Base-by-base conservation (phyloP, 768 basidiomycete genomes). In the Cystofilobasidium capitatum region DNA sequence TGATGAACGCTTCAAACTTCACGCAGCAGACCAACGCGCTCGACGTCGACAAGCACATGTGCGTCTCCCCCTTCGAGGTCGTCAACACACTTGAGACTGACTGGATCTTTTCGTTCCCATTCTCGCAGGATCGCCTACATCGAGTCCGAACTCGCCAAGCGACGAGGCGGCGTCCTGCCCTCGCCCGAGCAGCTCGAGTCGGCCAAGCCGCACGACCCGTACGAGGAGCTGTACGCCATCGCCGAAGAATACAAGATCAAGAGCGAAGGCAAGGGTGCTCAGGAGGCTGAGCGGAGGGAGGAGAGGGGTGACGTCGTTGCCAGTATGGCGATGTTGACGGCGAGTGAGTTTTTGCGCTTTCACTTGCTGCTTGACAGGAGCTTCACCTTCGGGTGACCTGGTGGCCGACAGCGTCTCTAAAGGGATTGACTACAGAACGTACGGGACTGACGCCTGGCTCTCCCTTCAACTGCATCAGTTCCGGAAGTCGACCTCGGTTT, bases 41-140 rank as follows among this genome's bases (percentile, higher is more conserved):
- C 26, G 94, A 97, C 75, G 92, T 96, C 31, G 94, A 99, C 79
- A 98, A 97, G 75, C 96, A 98, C 74, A 98, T 98, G 94, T 92
- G 66, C 60, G 89, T 20, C 36, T 24, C 31, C 45, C 47, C 31
- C 24, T 55, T 37, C 29, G 7, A n/a, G n/a, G n/a, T n/a, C n/a
- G 8, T 24, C 44, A 22, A 16, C 24, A 1, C 6, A 13, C 29
- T 26, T 66, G 24, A 20, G n/a, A 17, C 16, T 42, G 36, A 17
- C 0, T 45, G 17, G 42, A 35, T 40, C 24, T 58, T n/a, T 17
- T 24, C 22, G 29, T 24, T 45, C 37, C 29, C n/a, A 14, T 33
- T 33, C 31, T 5, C 26, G 2, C 24, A 93, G 92, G 94, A 91
- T 97, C 88, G 90, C 88, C 1, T 98, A 94, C 74, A 98, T 99